These are phyloP conservation scores for Penicillium sp. DNA, from an alignment of 2,329 filamentous ascomycete species.

Conservation along the genomic window DNA sequence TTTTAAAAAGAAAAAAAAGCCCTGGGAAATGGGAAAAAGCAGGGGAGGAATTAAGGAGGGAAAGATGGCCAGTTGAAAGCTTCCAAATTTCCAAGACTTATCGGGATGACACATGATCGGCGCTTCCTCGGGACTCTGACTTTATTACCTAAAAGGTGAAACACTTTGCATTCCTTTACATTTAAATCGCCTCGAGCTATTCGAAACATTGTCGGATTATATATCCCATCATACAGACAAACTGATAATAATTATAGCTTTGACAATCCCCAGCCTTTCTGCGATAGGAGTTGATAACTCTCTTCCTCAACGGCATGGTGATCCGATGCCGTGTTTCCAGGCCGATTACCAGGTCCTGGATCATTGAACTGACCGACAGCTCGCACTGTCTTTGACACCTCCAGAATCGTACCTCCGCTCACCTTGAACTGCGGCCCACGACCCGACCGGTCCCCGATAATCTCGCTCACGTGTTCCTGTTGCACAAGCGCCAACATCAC, in stretches of 20 bases:
- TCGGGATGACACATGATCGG: conserved; percentile 8
- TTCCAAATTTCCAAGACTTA: not conserved
- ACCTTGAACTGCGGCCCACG: conserved; percentile 35
- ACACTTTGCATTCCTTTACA: not conserved
- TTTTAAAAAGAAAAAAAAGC: conserved; percentile 11
- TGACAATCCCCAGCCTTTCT: conserved; percentile 50
- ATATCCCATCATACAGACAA: not conserved
- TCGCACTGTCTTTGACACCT: conserved; percentile 55
- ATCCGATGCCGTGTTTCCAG: conserved; percentile 49
- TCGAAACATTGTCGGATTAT: not conserved
- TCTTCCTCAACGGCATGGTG: conserved; percentile 44
- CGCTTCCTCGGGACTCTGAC: not conserved
- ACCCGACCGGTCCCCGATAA: conserved; percentile 33
- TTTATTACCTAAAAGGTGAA: not conserved
- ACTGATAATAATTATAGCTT: conserved; percentile 21
- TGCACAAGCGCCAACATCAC: conserved; percentile 58
- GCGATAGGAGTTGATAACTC: conserved; percentile 48
- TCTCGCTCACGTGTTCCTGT: conserved; percentile 43
- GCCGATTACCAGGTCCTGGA: conserved; percentile 48
- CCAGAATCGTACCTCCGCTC: conserved; percentile 52
- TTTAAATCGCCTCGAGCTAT: not conserved
- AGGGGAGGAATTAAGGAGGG: not conserved
- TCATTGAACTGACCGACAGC: conserved; percentile 53
- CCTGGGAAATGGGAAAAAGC: not conserved
- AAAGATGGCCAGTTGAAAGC: conserved; percentile 1